Evolutionary conservation across 805 yeast genomes (phyloP).

Genomic region (Candida dajiaensis): DNA sequence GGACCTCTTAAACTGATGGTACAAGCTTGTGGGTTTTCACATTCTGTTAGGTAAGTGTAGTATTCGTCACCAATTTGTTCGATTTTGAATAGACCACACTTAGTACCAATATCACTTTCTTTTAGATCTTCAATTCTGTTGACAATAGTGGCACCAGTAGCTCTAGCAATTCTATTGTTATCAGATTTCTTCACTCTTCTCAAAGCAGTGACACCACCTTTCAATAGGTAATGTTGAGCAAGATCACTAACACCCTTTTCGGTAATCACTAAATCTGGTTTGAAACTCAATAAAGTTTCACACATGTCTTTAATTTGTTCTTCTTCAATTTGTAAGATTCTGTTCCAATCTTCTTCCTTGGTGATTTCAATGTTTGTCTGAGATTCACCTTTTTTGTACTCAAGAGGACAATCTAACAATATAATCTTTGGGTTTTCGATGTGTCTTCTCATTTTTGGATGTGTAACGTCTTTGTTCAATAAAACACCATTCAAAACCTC

Average conservation of each 20-base stretch:
- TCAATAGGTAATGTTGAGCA: constrained; percentile 93
- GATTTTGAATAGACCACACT: constrained; percentile 87
- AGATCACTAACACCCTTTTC: constrained; percentile 98
- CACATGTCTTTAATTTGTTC: constrained; percentile 89
- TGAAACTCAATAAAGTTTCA: constrained; percentile 74
- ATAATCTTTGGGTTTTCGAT: constrained; percentile 87
- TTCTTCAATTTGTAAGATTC: constrained; percentile 93
- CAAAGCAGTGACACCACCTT: constrained; percentile 87
- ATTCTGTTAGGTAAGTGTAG: constrained; percentile 76
- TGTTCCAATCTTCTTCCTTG: constrained; percentile 93
- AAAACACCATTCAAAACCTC: constrained; percentile 85
- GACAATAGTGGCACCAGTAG: constrained; percentile 96
- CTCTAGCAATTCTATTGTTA: constrained; percentile 93
- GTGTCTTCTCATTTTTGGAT: constrained; percentile 92
- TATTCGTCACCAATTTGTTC: constrained; percentile 97
- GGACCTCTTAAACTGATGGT: constrained; percentile 92
- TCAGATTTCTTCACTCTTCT: constrained; percentile 95
- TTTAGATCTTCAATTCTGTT: constrained; percentile 92
- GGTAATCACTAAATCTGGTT: constrained; percentile 92
- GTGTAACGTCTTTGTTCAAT: constrained; percentile 96
- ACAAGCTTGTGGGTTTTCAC: constrained; percentile 87
- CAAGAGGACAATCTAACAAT: constrained; percentile 92
- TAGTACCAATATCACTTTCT: constrained; percentile 83
- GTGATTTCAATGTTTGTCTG: constrained; percentile 97
- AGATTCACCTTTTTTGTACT: constrained; percentile 98